phyloP scores from a whole-genome alignment of 345 rosid genomes.

The Eucalyptus rudis region DNA sequence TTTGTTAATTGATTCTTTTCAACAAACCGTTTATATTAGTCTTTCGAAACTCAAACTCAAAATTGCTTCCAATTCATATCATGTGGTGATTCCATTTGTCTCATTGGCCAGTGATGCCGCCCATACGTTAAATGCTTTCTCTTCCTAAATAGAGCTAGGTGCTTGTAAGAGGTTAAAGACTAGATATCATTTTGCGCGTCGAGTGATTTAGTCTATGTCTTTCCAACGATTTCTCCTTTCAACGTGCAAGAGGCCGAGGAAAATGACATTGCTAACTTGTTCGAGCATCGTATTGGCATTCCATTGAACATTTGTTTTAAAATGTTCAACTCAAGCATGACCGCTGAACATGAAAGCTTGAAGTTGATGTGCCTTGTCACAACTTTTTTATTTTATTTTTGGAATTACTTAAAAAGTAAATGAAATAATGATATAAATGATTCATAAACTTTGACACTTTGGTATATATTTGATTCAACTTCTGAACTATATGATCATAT shows the following conservation, averaged over 20 bases:
- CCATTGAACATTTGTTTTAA: fast-evolving
- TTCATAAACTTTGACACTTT: fast-evolving
- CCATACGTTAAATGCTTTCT: not conserved
- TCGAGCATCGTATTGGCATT: no score
- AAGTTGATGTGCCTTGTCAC: fast-evolving
- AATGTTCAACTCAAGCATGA: not conserved
- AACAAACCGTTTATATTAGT: not conserved
- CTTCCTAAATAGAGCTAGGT: not conserved
- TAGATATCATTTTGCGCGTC: not conserved
- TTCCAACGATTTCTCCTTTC: no score
- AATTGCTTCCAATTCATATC: not conserved
- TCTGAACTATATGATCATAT: fast-evolving
- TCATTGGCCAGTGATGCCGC: not conserved
- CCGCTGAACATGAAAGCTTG: not conserved
- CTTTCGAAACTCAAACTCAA: not conserved
- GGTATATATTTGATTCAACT: no score
- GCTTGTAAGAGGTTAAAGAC: not conserved
- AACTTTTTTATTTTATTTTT: no score
- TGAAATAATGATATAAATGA: no score
- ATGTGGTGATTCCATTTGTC: not conserved
- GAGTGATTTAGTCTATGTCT: not conserved
- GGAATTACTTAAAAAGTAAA: fast-evolving
- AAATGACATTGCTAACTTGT: not conserved
- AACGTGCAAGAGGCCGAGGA: not conserved
- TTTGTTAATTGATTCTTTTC: not conserved